Conservation (phyloP, 225 moss, liverwort and hornwort genomes). For the Anthoceros angustus region DNA sequence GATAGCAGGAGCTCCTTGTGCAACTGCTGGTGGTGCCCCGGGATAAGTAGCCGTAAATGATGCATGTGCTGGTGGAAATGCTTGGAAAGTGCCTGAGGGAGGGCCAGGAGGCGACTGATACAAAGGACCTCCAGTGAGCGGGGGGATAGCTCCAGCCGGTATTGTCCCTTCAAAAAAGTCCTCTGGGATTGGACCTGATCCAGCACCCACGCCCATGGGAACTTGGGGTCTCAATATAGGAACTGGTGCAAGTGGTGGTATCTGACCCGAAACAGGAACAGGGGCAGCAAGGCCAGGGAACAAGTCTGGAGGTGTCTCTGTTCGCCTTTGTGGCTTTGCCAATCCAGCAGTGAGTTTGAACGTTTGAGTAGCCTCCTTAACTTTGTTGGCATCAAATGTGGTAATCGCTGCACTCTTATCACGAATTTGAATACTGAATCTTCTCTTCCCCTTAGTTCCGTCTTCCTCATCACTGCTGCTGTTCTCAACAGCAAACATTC, state of each 20-base stretch:
- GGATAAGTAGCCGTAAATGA: neutral
- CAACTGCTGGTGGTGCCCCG: no score
- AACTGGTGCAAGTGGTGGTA: constrained; percentile 18
- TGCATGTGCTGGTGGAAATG: neutral
- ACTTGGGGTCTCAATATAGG: constrained; percentile 16
- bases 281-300: constrained; percentile 12
- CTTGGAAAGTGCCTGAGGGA: neutral
- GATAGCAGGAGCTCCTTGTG: constrained; percentile 12
- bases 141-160: constrained; percentile 39
- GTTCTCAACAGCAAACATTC: constrained; percentile 47
- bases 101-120: neutral
- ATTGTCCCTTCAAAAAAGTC: constrained; percentile 51
- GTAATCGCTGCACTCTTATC: constrained; percentile 51
- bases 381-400: constrained; percentile 47
- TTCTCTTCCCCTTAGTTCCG: constrained; percentile 35
- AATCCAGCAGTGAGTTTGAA: constrained; percentile 85
- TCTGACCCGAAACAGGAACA: constrained; percentile 8
- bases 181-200: constrained; percentile 44
- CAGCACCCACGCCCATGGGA: constrained; percentile 20
- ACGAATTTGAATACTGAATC: constrained; percentile 63
- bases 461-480: constrained; percentile 98
- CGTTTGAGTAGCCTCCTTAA: constrained; percentile 84
- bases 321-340: constrained; percentile 35
- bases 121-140: constrained; percentile 10
- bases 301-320: constrained; percentile 18